These are phyloP conservation scores for Salvia sclarea DNA, from an alignment of 305 asterid genomes.

Conservation along the genomic window DNA sequence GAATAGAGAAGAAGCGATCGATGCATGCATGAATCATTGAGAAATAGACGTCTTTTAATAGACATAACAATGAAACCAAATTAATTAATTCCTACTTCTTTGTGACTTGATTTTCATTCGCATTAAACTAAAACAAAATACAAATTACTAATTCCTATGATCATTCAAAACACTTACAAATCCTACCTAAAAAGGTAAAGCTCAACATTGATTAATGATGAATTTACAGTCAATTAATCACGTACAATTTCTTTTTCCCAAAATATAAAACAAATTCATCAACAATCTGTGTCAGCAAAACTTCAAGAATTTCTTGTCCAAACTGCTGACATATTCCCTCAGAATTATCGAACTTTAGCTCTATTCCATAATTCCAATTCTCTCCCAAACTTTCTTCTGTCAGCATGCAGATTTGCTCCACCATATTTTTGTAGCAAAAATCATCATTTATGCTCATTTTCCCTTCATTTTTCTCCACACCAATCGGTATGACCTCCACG, in stretches of 20 bases:
- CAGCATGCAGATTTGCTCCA: slow-evolving; percentile 38
- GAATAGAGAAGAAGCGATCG: no score
- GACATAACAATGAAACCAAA: no score
- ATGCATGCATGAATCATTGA: no score
- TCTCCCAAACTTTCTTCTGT: slow-evolving; percentile 38
- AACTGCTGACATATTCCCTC: slow-evolving; percentile 46
- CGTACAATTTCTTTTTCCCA: neutral
- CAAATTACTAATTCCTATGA: neutral
- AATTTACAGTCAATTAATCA: neutral
- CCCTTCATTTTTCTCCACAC: slow-evolving; percentile 13
- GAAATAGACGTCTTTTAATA: no score
- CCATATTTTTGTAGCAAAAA: slow-evolving; percentile 33
- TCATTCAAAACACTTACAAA: neutral
- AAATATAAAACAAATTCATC: slow-evolving; percentile 38
- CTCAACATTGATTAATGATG: neutral
- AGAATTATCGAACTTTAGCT: slow-evolving; percentile 33
- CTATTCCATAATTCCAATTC: slow-evolving; percentile 37
- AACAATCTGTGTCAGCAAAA: slow-evolving; percentile 41
- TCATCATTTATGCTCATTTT: slow-evolving; percentile 27
- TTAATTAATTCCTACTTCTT: no score
- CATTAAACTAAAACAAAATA: neutral
- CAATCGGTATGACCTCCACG: slow-evolving; percentile 19
- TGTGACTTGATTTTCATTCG: neutral
- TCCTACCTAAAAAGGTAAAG: neutral
- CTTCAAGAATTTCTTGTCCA: slow-evolving; percentile 48